phyloP scores from a whole-genome alignment of 192 early-diverging fungal genomes.

The Backusella parvicylindrica region DNA sequence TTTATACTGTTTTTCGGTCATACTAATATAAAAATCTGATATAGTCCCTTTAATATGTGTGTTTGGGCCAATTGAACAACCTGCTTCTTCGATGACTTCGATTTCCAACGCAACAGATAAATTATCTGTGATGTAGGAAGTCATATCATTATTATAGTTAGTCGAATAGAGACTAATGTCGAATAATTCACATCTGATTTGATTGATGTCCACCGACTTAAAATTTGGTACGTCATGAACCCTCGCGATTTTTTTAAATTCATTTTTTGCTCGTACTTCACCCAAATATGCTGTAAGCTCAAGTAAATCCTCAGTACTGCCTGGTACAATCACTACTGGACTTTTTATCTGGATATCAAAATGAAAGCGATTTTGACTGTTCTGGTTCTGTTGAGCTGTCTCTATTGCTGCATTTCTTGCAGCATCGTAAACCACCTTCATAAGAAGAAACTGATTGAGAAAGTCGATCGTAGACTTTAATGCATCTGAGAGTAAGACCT shows the following conservation, averaged over 20 bases:
- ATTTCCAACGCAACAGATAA: slow-evolving; percentile 59
- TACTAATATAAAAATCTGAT: slow-evolving; percentile 7
- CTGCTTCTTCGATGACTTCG: slow-evolving; percentile 35
- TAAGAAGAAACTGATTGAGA: slow-evolving; percentile 65
- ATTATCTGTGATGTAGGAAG: slow-evolving; percentile 64
- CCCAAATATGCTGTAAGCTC: slow-evolving; percentile 63
- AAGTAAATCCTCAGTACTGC: slow-evolving; percentile 36
- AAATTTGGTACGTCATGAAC: background rate
- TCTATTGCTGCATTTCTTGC: slow-evolving; percentile 65
- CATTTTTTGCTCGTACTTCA: slow-evolving; percentile 66
- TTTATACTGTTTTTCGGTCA: slow-evolving; percentile 19
- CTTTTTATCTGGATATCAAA: slow-evolving; percentile 72
- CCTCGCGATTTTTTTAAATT: slow-evolving; percentile 37
- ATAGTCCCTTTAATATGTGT: slow-evolving; percentile 9
- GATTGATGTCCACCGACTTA: slow-evolving; percentile 48
- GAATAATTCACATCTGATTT: slow-evolving; percentile 57
- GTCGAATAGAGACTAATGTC: slow-evolving; percentile 42
- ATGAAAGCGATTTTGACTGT: slow-evolving; percentile 58
- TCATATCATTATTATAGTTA: background rate
- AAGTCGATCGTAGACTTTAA: slow-evolving; percentile 57
- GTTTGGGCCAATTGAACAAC: background rate
- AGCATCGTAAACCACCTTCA: slow-evolving; percentile 69
- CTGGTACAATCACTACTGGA: slow-evolving; percentile 74
- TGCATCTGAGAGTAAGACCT: slow-evolving; percentile 59
- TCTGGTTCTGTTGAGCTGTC: slow-evolving; percentile 60